Conservation (phyloP, 495 filamentous ascomycete species). For the Penicillium atrosanguineum region DNA sequence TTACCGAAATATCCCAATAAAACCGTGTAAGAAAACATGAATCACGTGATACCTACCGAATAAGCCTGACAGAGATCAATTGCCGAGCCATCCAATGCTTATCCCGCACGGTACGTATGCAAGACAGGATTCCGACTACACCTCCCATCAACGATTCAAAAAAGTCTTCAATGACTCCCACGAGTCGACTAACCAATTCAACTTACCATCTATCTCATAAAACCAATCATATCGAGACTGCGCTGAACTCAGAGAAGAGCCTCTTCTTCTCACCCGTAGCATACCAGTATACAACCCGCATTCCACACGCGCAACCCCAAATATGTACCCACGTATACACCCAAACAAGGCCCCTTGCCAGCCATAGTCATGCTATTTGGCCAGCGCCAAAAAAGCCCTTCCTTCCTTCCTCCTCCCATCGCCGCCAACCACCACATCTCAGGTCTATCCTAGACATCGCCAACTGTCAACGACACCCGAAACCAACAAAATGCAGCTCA, state of each 20-base stretch:
- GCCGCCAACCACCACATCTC: neutral
- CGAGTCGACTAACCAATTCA: neutral
- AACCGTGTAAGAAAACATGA: neutral
- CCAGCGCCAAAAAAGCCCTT: too few relatives aligned
- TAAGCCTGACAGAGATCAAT: too few relatives aligned
- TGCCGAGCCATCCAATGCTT: neutral
- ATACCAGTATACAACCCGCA: slow-evolving; percentile 6
- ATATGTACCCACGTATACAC: slow-evolving; percentile 10
- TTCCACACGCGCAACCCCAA: slow-evolving; percentile 15
- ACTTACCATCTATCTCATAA: neutral
- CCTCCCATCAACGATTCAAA: neutral
- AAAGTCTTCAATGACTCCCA: neutral
- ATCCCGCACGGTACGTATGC: neutral
- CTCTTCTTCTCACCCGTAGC: neutral
- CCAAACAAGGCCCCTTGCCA: slow-evolving; percentile 6
- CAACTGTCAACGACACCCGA: neutral
- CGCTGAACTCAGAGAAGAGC: neutral
- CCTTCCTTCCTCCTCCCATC: neutral
- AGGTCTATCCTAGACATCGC: neutral
- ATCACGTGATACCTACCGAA: neutral
- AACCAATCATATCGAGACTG: neutral
- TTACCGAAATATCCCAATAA: neutral
- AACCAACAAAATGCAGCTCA: slow-evolving; percentile 14
- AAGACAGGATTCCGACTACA: neutral
- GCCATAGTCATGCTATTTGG: neutral